These are phyloP conservation scores for Blastobotrys buckinghamii DNA, from an alignment of 1,139 yeast species.

Conservation along the genomic window DNA sequence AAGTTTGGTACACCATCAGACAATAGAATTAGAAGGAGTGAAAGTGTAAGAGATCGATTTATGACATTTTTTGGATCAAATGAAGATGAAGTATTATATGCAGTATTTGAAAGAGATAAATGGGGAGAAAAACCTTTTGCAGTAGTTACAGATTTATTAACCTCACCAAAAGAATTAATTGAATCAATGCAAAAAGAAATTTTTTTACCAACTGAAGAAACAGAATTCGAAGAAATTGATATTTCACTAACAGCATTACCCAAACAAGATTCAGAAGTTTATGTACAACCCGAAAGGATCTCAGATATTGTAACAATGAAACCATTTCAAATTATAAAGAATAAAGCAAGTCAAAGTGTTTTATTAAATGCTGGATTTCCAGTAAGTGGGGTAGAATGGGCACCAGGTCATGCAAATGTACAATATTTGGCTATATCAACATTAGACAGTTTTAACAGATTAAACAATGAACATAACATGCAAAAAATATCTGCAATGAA, in stretches of 20 bases:
- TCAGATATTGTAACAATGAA: constrained; percentile 1
- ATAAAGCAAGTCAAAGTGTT: constrained; percentile 12
- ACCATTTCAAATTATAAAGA: constrained; percentile 1
- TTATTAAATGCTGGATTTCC: constrained; percentile 27
- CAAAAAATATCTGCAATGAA: constrained; percentile 21
- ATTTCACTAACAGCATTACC: background rate
- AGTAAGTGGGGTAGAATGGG: constrained; percentile 26
- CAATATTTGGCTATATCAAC: constrained; percentile 52
- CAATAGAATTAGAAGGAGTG: constrained; percentile 8
- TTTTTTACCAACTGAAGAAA: background rate
- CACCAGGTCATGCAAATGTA: constrained; percentile 27
- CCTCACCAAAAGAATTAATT: background rate
- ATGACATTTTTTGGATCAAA: constrained; percentile 20
- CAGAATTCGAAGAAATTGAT: background rate
- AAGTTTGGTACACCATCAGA: background rate
- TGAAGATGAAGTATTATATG: constrained; percentile 16
- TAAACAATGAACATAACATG: constrained; percentile 14
- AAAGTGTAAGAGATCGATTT: constrained; percentile 21
- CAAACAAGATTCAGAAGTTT: background rate
- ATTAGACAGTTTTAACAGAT: constrained; percentile 46
- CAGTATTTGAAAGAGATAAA: constrained; percentile 17
- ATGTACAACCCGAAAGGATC: constrained; percentile 4
- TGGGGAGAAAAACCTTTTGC: constrained; percentile 21
- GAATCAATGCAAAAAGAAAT: background rate
- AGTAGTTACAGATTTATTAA: constrained; percentile 17